Conservation (phyloP, 306 rosid species). For the Ziziphus jujuba region DNA sequence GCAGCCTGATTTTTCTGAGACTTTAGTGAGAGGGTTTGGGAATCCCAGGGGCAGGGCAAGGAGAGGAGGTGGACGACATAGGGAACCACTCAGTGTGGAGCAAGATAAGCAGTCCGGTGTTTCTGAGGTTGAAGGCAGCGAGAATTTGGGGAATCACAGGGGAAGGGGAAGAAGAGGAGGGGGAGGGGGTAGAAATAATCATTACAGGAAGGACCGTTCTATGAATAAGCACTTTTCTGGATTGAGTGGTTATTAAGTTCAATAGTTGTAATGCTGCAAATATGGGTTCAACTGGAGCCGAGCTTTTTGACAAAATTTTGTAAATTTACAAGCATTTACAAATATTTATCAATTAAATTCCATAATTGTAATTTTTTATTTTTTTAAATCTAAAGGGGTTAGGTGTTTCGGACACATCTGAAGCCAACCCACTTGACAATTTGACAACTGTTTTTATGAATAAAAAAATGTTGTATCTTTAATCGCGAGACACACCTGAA, state of each 20-base stretch:
- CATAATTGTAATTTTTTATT: too few species aligned
- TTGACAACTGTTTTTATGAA: too few species aligned
- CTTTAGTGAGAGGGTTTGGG: constrained; percentile 44
- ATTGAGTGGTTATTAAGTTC: constrained; percentile 53
- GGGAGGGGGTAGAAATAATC: constrained; percentile 47
- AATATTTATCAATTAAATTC: too few species aligned
- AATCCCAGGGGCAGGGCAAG: constrained; percentile 55
- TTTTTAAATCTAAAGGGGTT: too few species aligned
- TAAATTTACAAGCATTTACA: too few species aligned
- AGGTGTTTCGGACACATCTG: too few species aligned
- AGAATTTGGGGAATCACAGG: constrained; percentile 24
- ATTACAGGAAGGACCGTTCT: constrained; percentile 81
- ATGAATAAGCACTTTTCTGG: constrained; percentile 89
- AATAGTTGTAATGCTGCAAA: too few species aligned
- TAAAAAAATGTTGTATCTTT: too few species aligned
- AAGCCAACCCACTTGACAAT: too few species aligned
- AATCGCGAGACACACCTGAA: too few species aligned
- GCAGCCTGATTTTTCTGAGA: constrained; percentile 40
- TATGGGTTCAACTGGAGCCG: too few species aligned
- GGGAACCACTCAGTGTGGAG: constrained; percentile 2
- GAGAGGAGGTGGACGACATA: constrained; percentile 28
- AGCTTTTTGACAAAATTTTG: too few species aligned
- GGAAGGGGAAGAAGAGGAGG: constrained; percentile 42
- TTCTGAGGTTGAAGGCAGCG: constrained; percentile 20
- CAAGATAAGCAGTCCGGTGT: constrained; percentile 18